Percentiles rank a stretch among this genome's conserved stretches.
Conservation (phyloP, 139 green algal genomes). For the Chara braunii region DNA sequence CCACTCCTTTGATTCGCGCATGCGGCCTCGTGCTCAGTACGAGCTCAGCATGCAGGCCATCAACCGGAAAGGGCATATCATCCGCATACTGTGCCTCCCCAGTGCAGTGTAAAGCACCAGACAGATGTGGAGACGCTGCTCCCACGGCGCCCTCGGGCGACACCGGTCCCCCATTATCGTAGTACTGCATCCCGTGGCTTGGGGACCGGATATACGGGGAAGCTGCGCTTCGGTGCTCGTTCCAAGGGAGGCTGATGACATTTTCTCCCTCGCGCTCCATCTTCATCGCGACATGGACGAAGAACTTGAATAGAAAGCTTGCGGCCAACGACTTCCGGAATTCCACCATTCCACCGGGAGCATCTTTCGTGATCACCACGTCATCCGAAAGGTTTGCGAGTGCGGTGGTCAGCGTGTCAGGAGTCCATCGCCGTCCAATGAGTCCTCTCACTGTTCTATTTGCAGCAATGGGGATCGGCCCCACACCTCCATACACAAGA, state of each 20-base stretch:
- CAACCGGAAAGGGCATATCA: slow-evolving; percentile 64
- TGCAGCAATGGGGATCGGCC: slow-evolving; percentile 43
- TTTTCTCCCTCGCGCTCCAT: background rate
- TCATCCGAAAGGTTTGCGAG: slow-evolving; percentile 65
- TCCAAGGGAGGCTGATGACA: background rate
- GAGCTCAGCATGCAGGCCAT: slow-evolving; percentile 66
- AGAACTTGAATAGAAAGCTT: slow-evolving; percentile 92
- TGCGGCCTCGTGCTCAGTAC: slow-evolving; percentile 71
- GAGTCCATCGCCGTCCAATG: slow-evolving; percentile 50
- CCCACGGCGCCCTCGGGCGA: background rate
- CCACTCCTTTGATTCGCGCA: slow-evolving; percentile 59
- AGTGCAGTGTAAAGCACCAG: too few relatives aligned
- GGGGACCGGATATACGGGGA: slow-evolving; percentile 47
- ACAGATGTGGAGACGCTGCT: slow-evolving; percentile 6
- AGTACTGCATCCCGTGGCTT: slow-evolving; percentile 78
- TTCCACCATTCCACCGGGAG: slow-evolving; percentile 82
- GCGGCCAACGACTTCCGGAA: slow-evolving; percentile 73
- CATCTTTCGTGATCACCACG: slow-evolving; percentile 48
- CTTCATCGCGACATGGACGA: slow-evolving; percentile 47
- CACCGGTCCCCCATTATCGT: slow-evolving; percentile 26
- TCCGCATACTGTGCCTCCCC: slow-evolving; percentile 86
- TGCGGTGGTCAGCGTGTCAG: slow-evolving; percentile 50
- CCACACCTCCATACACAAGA: slow-evolving; percentile 82
- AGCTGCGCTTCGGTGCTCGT: slow-evolving; percentile 19
- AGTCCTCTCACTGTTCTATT: slow-evolving; percentile 40